Conservation (phyloP, 106 monocot species). For the Dendrobium catenatum region DNA sequence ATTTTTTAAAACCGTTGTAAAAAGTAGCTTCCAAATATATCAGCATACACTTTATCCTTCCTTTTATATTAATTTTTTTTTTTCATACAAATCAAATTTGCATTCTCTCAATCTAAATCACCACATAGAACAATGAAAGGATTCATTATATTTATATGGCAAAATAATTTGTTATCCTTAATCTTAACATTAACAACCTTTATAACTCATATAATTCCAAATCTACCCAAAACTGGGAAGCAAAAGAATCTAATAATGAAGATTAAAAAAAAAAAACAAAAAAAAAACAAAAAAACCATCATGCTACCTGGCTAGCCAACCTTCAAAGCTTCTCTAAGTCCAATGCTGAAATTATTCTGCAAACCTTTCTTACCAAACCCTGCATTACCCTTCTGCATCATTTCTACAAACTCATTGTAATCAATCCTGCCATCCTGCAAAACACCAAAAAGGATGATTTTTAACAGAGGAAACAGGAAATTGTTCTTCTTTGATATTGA, state of each 20-base stretch:
- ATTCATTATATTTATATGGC: neutral
- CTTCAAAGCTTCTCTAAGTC: conserved; percentile 53
- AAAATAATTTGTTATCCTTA: neutral
- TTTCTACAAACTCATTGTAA: conserved; percentile 41
- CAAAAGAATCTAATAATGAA: conserved; percentile 8
- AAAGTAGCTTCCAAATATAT: too few species aligned
- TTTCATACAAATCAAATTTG: too few species aligned
- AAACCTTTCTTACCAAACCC: conserved; percentile 37
- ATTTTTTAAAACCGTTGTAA: too few species aligned
- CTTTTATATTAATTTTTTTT: too few species aligned
- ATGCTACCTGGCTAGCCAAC: conserved; percentile 15
- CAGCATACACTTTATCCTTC: too few species aligned
- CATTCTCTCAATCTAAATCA: too few species aligned
- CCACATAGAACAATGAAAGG: neutral
- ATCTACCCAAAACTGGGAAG: neutral
- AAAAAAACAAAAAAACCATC: neutral
- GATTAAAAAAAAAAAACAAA: neutral
- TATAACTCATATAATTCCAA: neutral
- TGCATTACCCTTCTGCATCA: conserved; percentile 58
- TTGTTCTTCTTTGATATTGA: too few species aligned
- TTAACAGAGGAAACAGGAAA: neutral
- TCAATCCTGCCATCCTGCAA: conserved; percentile 57
- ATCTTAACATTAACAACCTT: neutral
- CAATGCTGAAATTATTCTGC: conserved; percentile 42
- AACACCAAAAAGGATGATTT: neutral